A percentile compares a stretch with the other conserved stretches of the same genome.
These are phyloP conservation scores for Selenicereus undatus DNA, from an alignment of 148 eudicot genomes.

Conservation along the genomic window DNA sequence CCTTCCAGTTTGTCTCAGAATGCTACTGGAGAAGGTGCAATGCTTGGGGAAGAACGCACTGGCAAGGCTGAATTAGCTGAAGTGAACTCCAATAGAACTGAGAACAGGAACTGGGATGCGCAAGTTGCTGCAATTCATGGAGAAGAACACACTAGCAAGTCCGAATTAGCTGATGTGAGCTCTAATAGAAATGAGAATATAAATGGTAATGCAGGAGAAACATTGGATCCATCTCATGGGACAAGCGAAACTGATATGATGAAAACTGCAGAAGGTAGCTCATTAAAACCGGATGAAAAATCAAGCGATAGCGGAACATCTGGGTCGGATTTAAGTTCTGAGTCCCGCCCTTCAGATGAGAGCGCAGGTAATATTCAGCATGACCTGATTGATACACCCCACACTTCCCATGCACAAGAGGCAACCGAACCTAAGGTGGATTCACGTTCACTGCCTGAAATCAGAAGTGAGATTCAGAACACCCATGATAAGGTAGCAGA, in stretches of 20 bases:
- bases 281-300: slow-evolving; percentile 22
- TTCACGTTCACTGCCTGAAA: slow-evolving; percentile 59
- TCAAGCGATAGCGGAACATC: slow-evolving; percentile 27
- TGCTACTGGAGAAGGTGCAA: slow-evolving; percentile 17
- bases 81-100: slow-evolving; percentile 13
- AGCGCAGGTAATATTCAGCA: slow-evolving; percentile 32
- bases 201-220: slow-evolving; percentile 26
- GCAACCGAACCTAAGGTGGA: slow-evolving; percentile 46
- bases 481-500: slow-evolving; percentile 52
- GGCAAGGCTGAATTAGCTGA: slow-evolving; percentile 21
- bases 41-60: slow-evolving; percentile 16
- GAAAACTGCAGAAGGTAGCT: slow-evolving; percentile 17
- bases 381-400: slow-evolving; percentile 49
- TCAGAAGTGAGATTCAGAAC: slow-evolving; percentile 50
- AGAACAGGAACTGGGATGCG: background rate
- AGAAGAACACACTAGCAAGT: slow-evolving; percentile 21
- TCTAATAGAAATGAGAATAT: slow-evolving; percentile 22
- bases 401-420: slow-evolving; percentile 38
- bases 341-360: slow-evolving; percentile 25
- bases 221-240: slow-evolving; percentile 19
- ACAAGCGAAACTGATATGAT: slow-evolving; percentile 12
- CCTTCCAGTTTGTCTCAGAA: slow-evolving; percentile 28
- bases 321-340: slow-evolving; percentile 35
- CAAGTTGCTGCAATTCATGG: slow-evolving; percentile 3
- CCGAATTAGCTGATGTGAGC: slow-evolving; percentile 14